Conservation (phyloP, 495 filamentous ascomycete genomes). For the Aspergillus ellipticus region DNA sequence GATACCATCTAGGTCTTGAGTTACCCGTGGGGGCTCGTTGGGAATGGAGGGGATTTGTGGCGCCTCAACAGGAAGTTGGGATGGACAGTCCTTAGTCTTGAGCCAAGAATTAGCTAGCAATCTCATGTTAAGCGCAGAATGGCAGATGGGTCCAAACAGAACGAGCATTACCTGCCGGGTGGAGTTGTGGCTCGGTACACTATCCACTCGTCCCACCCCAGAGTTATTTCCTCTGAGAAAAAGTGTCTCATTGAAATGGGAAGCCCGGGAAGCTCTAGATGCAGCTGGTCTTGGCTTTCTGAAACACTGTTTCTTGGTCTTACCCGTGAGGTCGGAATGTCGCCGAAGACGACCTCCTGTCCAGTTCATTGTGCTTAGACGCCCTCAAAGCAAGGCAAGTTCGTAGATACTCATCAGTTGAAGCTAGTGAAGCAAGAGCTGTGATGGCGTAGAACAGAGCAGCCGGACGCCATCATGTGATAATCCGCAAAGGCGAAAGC, state of each 20-base stretch:
- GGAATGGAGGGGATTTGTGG: background rate
- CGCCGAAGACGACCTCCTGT: slow-evolving; percentile 43
- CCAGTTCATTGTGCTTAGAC: slow-evolving; percentile 39
- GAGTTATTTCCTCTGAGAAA: background rate
- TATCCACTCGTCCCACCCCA: background rate
- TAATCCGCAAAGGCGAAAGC: background rate
- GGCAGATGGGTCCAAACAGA: too few relatives aligned
- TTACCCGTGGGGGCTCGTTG: background rate
- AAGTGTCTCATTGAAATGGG: slow-evolving; percentile 1
- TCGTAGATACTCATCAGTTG: background rate
- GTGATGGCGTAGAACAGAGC: background rate
- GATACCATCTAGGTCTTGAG: slow-evolving; percentile 18
- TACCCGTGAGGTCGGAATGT: slow-evolving; percentile 29
- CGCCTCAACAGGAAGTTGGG: background rate
- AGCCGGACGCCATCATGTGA: background rate
- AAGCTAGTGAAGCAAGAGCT: background rate
- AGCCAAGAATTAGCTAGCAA: background rate
- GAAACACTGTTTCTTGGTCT: slow-evolving; percentile 29
- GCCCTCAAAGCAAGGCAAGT: background rate
- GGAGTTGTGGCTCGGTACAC: background rate
- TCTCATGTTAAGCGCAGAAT: too few relatives aligned
- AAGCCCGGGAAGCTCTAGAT: background rate
- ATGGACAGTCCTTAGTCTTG: background rate
- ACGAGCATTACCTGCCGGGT: background rate
- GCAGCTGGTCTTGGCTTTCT: slow-evolving; percentile 16